phyloP scores from a whole-genome alignment of 805 yeast genomes.

The Barnettozyma salicaria region DNA sequence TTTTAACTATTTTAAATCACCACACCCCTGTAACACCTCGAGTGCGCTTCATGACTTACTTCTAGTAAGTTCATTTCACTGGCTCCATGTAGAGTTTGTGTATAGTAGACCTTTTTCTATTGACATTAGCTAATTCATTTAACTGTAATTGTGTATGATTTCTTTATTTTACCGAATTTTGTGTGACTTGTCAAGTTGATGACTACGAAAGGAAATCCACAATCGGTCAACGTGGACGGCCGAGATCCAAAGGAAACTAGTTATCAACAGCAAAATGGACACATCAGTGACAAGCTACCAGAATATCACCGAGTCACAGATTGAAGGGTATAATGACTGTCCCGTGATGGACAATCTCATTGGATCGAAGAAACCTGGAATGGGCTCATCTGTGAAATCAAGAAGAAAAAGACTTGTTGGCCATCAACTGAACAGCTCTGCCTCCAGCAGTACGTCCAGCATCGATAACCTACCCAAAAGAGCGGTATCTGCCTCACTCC shows the following conservation, averaged over 20 bases:
- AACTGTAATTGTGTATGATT: too few relatives aligned
- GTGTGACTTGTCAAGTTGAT: too few relatives aligned
- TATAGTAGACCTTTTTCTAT: too few relatives aligned
- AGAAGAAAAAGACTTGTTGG: slow-evolving; percentile 6
- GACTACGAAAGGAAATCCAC: too few relatives aligned
- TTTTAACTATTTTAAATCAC: neutral
- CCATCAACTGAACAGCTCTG: neutral
- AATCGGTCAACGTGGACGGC: too few relatives aligned
- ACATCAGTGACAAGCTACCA: slow-evolving; percentile 25
- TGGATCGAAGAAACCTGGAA: slow-evolving; percentile 8
- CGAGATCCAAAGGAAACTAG: too few relatives aligned
- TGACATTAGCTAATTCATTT: too few relatives aligned
- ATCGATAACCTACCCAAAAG: neutral
- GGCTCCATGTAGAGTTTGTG: too few relatives aligned
- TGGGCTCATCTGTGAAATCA: neutral
- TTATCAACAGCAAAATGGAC: too few relatives aligned
- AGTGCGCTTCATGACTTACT: too few relatives aligned
- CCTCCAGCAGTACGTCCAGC: neutral
- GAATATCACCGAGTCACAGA: slow-evolving; percentile 35
- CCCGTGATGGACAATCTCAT: slow-evolving; percentile 25
- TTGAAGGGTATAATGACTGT: slow-evolving; percentile 40
- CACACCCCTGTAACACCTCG: neutral
- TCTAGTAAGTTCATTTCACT: neutral
- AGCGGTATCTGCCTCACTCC: neutral
- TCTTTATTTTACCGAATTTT: too few relatives aligned